Evolutionary conservation across 768 basidiomycete species (phyloP).

Genomic region (Pisolithus orientalis): DNA sequence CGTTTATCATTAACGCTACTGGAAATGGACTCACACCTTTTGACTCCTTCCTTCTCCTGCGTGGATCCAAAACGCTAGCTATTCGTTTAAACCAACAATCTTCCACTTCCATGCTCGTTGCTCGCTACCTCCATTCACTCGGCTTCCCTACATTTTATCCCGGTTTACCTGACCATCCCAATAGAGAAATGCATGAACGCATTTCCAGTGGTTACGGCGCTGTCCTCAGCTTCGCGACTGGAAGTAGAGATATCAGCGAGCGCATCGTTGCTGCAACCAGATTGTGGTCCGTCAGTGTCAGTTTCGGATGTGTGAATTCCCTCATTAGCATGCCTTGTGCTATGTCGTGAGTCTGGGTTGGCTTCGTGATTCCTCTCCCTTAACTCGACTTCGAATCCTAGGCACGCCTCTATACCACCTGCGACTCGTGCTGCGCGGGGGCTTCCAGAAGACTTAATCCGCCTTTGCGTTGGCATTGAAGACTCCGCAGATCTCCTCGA

Average conservation of each 20-base stretch:
- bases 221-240: constrained; percentile 92
- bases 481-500: constrained; percentile 89
- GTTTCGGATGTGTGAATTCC: constrained; percentile 97
- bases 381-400: constrained; percentile 23
- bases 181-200: constrained; percentile 81
- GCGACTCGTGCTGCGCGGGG: constrained; percentile 94
- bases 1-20: constrained; percentile 86
- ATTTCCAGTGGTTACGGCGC: constrained; percentile 91
- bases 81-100: constrained; percentile 96
- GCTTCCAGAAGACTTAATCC: constrained; percentile 96
- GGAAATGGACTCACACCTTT: constrained; percentile 95
- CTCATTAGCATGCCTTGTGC: constrained; percentile 98
- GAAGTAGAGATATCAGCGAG: constrained; percentile 84
- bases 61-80: constrained; percentile 94
- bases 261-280: constrained; percentile 88
- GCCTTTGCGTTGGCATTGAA: constrained; percentile 97
- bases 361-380: constrained; percentile 2
- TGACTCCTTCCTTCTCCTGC: constrained; percentile 92
- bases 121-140: constrained; percentile 74
- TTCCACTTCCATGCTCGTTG: constrained; percentile 72
- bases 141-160: constrained; percentile 94
- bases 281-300: constrained; percentile 96
- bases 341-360: constrained; percentile 80
- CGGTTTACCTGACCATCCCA: constrained; percentile 76
- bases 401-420: constrained; percentile 96